Percentiles rank a stretch among this genome's conserved stretches.
Conservation (phyloP, 345 rosid species). For the Rhodamnia rubescens region DNA sequence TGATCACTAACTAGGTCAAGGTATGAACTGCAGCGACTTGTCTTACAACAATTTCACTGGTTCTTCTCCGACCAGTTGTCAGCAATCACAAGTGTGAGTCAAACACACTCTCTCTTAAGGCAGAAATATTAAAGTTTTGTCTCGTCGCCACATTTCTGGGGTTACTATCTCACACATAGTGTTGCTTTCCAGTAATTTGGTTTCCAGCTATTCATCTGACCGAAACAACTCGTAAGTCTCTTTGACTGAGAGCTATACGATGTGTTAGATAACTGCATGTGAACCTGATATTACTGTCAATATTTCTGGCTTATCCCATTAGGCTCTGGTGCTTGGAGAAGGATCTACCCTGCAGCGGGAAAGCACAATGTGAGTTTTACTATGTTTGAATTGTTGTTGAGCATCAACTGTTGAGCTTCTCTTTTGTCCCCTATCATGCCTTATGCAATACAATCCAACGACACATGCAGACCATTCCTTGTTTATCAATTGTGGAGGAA, state of each 20-base stretch:
- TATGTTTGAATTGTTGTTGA: neutral
- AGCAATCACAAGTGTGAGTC: slow-evolving; percentile 33
- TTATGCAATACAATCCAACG: neutral
- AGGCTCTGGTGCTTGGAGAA: slow-evolving; percentile 62
- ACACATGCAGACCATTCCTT: slow-evolving; percentile 43
- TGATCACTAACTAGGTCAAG: neutral
- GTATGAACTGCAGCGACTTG: slow-evolving; percentile 47
- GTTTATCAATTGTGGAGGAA: slow-evolving; percentile 80
- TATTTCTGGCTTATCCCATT: neutral
- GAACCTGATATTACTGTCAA: neutral
- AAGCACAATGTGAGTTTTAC: slow-evolving; percentile 35
- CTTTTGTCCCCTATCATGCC: neutral
- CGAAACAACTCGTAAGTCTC: slow-evolving; percentile 43
- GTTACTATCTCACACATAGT: neutral
- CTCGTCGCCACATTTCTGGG: neutral
- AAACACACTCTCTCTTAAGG: neutral
- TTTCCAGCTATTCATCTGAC: slow-evolving; percentile 35
- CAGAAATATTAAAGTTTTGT: neutral
- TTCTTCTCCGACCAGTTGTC: slow-evolving; percentile 27
- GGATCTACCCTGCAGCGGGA: slow-evolving; percentile 48
- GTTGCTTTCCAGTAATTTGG: slow-evolving; percentile 44
- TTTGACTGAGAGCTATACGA: neutral
- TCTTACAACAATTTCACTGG: slow-evolving; percentile 78
- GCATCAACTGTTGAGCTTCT: neutral
- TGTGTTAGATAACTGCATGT: neutral